Conservation (phyloP, 2,329 filamentous ascomycete species). For the Verruconis gallopava region DNA sequence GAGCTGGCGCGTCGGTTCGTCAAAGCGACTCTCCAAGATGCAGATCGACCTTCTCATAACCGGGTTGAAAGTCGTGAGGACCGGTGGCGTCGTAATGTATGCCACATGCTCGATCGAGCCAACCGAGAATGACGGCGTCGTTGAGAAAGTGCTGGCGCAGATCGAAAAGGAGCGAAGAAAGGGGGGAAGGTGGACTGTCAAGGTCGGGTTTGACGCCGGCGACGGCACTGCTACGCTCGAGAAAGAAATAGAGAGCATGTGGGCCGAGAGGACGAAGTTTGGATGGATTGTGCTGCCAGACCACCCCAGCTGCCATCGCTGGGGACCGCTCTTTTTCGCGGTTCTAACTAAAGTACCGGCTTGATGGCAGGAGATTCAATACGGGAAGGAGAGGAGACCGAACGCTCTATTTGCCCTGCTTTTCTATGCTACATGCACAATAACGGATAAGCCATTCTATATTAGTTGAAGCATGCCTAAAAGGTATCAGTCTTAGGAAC, state of each 20-base stretch:
- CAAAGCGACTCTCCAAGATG: constrained; percentile 23
- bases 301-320: constrained; percentile 22
- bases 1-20: constrained; percentile 24
- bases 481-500: too few relatives aligned
- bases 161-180: constrained; percentile 27
- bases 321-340: constrained; percentile 30
- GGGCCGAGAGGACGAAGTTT: constrained; percentile 22
- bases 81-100: constrained; percentile 27
- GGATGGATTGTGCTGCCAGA: constrained; percentile 31
- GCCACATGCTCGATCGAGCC: constrained; percentile 28
- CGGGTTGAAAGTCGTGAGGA: constrained; percentile 19
- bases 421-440: too few relatives aligned
- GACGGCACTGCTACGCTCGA: constrained; percentile 10
- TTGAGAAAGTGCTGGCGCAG: constrained; percentile 22
- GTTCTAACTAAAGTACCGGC: constrained; percentile 26
- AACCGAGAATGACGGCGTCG: constrained; percentile 29
- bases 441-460: too few relatives aligned
- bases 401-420: too few relatives aligned
- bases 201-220: constrained; percentile 16
- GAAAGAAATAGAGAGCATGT: constrained; percentile 14
- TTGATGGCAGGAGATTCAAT: too few relatives aligned
- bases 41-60: neutral
- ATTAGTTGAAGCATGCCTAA: too few relatives aligned
- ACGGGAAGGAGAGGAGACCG: too few relatives aligned
- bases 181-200: constrained; percentile 20